Percentiles rank a stretch among this genome's conserved stretches.
Conservation (phyloP, 2,329 filamentous ascomycete genomes). For the Curvularia lunata region DNA sequence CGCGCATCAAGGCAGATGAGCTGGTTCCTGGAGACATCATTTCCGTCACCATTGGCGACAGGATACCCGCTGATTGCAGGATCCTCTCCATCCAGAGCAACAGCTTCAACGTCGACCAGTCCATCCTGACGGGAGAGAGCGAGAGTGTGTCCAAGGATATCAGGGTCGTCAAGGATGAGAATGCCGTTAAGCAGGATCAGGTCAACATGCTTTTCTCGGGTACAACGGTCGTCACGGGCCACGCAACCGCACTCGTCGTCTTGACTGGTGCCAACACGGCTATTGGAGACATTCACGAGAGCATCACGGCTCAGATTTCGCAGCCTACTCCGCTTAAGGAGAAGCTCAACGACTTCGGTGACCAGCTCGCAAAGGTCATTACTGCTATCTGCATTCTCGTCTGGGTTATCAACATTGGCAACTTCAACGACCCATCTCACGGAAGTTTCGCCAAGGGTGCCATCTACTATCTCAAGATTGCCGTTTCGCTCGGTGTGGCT, state of each 20-base stretch:
- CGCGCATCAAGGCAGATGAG: slow-evolving; percentile 92
- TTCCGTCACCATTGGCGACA: slow-evolving; percentile 85
- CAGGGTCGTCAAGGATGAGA: slow-evolving; percentile 70
- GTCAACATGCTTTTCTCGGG: slow-evolving; percentile 98
- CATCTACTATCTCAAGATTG: slow-evolving; percentile 99
- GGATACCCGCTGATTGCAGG: slow-evolving; percentile 93
- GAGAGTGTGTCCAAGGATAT: slow-evolving; percentile 93
- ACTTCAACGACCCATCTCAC: slow-evolving; percentile 94
- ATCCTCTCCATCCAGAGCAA: slow-evolving; percentile 92
- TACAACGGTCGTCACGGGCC: slow-evolving; percentile 93
- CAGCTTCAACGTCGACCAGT: slow-evolving; percentile 95
- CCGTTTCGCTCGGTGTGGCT: slow-evolving; percentile 95
- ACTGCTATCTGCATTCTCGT: slow-evolving; percentile 95
- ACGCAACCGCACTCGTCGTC: slow-evolving; percentile 88
- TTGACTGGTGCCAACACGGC: slow-evolving; percentile 89
- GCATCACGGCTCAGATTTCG: slow-evolving; percentile 96
- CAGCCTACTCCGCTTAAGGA: slow-evolving; percentile 97
- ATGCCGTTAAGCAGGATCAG: slow-evolving; percentile 96
- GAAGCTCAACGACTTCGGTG: slow-evolving; percentile 98
- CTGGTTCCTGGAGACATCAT: slow-evolving; percentile 94
- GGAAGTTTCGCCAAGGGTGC: slow-evolving; percentile 95
- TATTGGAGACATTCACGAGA: slow-evolving; percentile 98
- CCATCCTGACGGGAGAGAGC: slow-evolving; percentile 95
- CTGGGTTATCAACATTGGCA: slow-evolving; percentile 97
- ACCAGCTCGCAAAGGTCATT: slow-evolving; percentile 95